Base-by-base conservation (phyloP, 495 filamentous ascomycete species). In the Neurospora sp. region DNA sequence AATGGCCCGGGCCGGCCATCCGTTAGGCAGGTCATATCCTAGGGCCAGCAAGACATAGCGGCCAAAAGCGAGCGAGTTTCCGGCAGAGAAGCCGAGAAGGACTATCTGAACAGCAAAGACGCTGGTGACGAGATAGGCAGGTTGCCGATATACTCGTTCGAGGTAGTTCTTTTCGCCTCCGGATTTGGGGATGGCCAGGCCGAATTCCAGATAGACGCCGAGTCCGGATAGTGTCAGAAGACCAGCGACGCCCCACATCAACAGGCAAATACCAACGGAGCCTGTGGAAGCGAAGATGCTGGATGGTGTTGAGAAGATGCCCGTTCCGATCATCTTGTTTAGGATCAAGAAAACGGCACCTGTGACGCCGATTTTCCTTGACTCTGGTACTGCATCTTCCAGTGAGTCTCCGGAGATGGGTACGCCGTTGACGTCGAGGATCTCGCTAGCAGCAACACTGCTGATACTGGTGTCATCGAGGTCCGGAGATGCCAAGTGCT, bases 11-110 rank as follows among this genome's bases (percentile, higher is more conserved):
- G 88, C 86, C 48, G 85, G 85, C 87, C 89, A 92, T n/a, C 85
- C 83, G 73, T 87, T 86, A 5, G 74, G 70, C 27, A 86, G 84
- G 18, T 87, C 77, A 70, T 77, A 80, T 35, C 87, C 86, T 0
- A 88, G 83, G 0, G 90, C 90, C 74, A 87, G 87, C 77, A 92
- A 86, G 48, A 91, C 84, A 76, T 92, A 92, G 70, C 89, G 82
- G 69, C 89, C 90, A 42, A 92, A 91, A 3, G 90, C 87, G 68
- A 92, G 86, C 44, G 87, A 88, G 82, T 92, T 92, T 4, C 86
- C 86, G 5, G 88, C 85, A 39, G 83, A 83, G 72, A 84, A 85
- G 18, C 84, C 84, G 2, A 88, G 79, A 11, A 87, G 78, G 48
- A 90, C 84, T 69, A 88, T 86, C 74, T 89, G 88, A 1, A 85